phyloP scores from a whole-genome alignment of 768 basidiomycete species.

The Naematelia aurantialba region DNA sequence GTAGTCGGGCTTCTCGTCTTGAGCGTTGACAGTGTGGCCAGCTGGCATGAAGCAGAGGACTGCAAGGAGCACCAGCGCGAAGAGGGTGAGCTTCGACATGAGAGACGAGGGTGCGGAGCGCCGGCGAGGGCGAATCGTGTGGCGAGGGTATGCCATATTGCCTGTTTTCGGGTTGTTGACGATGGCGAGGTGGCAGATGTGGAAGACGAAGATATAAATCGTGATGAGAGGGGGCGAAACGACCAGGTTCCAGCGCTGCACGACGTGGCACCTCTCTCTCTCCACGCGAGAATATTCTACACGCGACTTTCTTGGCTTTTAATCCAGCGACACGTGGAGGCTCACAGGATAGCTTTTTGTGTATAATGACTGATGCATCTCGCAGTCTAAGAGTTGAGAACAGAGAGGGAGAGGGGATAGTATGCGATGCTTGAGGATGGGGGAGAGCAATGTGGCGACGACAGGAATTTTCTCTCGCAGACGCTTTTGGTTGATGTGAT shows the following conservation, averaged over 20 bases:
- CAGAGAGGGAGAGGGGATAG: too few relatives aligned
- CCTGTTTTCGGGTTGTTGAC: conserved; percentile 3
- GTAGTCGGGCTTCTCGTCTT: conserved; percentile 64
- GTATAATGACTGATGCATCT: too few relatives aligned
- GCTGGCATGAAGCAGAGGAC: conserved; percentile 68
- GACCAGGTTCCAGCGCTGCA: conserved; percentile 17
- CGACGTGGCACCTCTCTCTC: conserved; percentile 1
- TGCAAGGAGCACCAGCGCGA: conserved; percentile 62
- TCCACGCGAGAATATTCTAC: conserved; percentile 20
- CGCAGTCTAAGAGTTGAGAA: too few relatives aligned
- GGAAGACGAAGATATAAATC: conserved; percentile 1
- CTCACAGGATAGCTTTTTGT: too few relatives aligned
- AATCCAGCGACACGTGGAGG: too few relatives aligned
- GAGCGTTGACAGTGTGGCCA: conserved; percentile 63
- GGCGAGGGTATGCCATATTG: conserved; percentile 36
- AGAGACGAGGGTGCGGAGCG: conserved; percentile 24
- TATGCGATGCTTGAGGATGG: too few relatives aligned
- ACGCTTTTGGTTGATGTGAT: too few relatives aligned
- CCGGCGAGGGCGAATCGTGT: conserved; percentile 22
- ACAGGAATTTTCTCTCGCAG: too few relatives aligned
- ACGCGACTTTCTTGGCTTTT: conserved; percentile 12
- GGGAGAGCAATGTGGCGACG: too few relatives aligned
- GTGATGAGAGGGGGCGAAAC: neutral
- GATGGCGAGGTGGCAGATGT: conserved; percentile 5
- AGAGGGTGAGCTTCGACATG: conserved; percentile 46